These are phyloP conservation scores for Phytopythium sindhum DNA, from an alignment of 352 stramenopile genomes.

Conservation along the genomic window DNA sequence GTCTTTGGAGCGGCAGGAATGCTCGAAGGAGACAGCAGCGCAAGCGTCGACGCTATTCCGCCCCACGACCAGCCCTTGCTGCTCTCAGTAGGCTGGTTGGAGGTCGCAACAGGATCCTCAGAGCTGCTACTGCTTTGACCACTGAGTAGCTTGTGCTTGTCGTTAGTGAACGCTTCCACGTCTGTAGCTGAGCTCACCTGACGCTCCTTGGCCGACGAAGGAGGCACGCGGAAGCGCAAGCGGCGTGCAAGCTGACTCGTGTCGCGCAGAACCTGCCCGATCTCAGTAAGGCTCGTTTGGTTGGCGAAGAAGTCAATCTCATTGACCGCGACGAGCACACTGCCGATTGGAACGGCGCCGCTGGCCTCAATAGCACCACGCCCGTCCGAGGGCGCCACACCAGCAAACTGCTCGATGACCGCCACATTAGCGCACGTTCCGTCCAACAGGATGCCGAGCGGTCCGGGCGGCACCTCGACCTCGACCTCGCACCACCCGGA, in stretches of 20 bases:
- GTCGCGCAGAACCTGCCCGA: constrained; percentile 48
- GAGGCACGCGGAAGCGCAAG: constrained; percentile 42
- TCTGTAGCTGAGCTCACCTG: constrained; percentile 8
- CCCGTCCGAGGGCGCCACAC: constrained; percentile 17
- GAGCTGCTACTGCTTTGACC: constrained; percentile 10
- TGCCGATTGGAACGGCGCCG: constrained; percentile 35
- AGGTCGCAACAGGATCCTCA: background rate
- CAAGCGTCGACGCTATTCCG: constrained; percentile 3
- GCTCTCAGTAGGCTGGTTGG: background rate
- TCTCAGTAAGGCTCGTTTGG: constrained; percentile 36
- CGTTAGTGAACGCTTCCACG: background rate
- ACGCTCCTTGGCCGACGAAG: background rate
- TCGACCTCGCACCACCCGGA: constrained; percentile 21
- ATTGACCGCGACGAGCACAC: constrained; percentile 63
- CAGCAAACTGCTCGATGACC: constrained; percentile 57
- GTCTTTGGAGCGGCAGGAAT: background rate
- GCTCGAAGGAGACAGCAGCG: constrained; percentile 1
- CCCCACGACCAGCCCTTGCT: constrained; percentile 4
- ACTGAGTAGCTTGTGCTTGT: constrained; percentile 14
- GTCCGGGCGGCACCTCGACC: constrained; percentile 43
- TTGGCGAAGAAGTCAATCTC: constrained; percentile 38
- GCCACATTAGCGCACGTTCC: constrained; percentile 25
- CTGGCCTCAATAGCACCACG: constrained; percentile 48
- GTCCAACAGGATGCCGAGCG: constrained; percentile 66
- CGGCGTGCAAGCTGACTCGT: constrained; percentile 33